Conservation (phyloP, 805 yeast species). For the Lipomyces lipofer region DNA sequence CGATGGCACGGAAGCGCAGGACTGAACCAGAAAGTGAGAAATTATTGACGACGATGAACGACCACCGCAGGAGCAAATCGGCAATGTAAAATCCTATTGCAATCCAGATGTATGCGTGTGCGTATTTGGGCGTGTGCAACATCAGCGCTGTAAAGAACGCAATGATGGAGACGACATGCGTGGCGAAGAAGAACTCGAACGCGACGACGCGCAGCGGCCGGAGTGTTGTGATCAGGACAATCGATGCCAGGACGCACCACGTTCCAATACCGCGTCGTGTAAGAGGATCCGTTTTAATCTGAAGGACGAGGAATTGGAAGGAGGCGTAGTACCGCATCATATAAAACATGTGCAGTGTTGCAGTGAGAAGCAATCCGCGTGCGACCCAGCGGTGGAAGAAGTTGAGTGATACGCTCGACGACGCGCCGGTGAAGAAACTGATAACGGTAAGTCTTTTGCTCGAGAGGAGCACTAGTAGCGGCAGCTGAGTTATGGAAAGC, state of each 20-base stretch:
- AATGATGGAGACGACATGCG: constrained; percentile 32
- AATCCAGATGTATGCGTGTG: constrained; percentile 33
- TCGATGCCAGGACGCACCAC: constrained; percentile 33
- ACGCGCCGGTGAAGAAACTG: constrained; percentile 30
- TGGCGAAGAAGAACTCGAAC: constrained; percentile 34
- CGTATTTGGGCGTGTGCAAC: constrained; percentile 33
- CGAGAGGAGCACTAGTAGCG: constrained; percentile 33
- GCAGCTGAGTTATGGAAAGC: constrained; percentile 35
- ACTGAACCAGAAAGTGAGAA: constrained; percentile 11
- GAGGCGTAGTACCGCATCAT: constrained; percentile 26
- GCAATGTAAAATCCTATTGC: constrained; percentile 33
- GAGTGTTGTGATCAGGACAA: constrained; percentile 34
- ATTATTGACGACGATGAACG: constrained; percentile 15
- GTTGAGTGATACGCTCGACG: constrained; percentile 30
- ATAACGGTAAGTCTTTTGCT: constrained; percentile 28
- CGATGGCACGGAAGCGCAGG: constrained; percentile 18
- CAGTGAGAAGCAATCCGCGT: constrained; percentile 32
- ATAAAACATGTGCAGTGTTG: constrained; percentile 34
- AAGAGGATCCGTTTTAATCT: constrained; percentile 26
- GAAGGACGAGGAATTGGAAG: constrained; percentile 18
- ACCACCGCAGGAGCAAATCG: constrained; percentile 30
- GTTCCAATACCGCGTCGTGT: constrained; percentile 32
- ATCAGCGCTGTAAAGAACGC: constrained; percentile 31
- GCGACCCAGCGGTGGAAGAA: constrained; percentile 37
- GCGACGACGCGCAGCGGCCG: constrained; percentile 34